These are phyloP conservation scores for Naganishia kalamii DNA, from an alignment of 768 basidiomycete genomes.

Conservation along the genomic window DNA sequence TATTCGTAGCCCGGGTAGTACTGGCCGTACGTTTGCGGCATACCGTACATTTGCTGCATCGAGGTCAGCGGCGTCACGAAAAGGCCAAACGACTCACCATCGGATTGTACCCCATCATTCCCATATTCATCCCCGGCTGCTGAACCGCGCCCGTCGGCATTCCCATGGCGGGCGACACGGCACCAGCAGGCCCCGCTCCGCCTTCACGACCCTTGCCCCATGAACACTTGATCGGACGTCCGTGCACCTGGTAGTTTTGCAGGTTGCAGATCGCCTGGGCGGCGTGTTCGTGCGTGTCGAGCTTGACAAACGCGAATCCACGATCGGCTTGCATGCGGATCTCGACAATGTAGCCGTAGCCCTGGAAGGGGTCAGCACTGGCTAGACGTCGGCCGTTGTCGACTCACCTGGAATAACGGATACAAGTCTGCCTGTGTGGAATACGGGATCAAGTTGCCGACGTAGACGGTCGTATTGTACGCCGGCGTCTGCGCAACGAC, in stretches of 20 bases:
- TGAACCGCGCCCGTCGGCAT: slow-evolving; percentile 56
- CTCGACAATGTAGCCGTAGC: slow-evolving; percentile 96
- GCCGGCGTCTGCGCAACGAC: slow-evolving; percentile 88
- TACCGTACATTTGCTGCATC: slow-evolving; percentile 77
- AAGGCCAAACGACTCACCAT: slow-evolving; percentile 56
- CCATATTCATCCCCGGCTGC: slow-evolving; percentile 24
- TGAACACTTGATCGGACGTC: slow-evolving; percentile 92
- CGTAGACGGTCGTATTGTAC: slow-evolving; percentile 94
- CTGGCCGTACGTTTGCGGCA: slow-evolving; percentile 75
- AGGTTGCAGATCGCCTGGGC: slow-evolving; percentile 96
- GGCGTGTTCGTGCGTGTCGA: slow-evolving; percentile 96
- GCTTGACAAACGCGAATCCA: slow-evolving; percentile 97
- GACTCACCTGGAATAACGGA: slow-evolving; percentile 50
- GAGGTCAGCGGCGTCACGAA: not conserved
- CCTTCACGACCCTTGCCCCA: slow-evolving; percentile 86
- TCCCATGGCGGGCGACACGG: slow-evolving; percentile 44
- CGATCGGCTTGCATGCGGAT: slow-evolving; percentile 99
- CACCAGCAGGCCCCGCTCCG: slow-evolving; percentile 53
- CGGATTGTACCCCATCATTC: slow-evolving; percentile 55
- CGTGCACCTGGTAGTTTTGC: slow-evolving; percentile 94
- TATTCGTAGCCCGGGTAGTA: slow-evolving; percentile 58
- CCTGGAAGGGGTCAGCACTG: slow-evolving; percentile 51
- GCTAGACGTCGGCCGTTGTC: not conserved
- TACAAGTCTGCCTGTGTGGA: slow-evolving; percentile 96
- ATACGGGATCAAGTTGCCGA: slow-evolving; percentile 96